Percentiles rank a stretch among this genome's conserved stretches.
phyloP scores from a whole-genome alignment of 345 rosid genomes.

The Camelina hispida region DNA sequence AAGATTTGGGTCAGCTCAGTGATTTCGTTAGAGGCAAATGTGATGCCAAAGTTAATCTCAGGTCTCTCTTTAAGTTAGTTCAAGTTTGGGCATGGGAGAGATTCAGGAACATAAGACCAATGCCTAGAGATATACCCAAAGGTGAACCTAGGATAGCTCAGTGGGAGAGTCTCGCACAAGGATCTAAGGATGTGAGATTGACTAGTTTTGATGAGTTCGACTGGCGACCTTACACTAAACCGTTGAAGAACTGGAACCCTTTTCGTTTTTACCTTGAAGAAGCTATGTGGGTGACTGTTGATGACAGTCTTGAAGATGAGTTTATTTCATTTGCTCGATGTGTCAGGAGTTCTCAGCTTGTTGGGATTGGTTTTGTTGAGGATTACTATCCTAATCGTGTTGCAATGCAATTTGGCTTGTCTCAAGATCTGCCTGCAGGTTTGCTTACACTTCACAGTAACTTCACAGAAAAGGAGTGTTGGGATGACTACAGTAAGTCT shows the following conservation, averaged over 20 bases:
- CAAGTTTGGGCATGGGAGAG: not conserved
- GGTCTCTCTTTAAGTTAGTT: not conserved
- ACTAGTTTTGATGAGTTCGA: not conserved
- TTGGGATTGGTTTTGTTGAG: not conserved
- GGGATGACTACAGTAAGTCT: not conserved
- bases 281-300: not conserved
- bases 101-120: slow-evolving; percentile 1
- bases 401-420: not conserved
- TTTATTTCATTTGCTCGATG: not conserved
- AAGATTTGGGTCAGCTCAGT: not conserved
- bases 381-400: not conserved
- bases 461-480: not conserved
- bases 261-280: not conserved
- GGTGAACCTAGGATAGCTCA: not conserved
- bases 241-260: not conserved
- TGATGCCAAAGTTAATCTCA: not conserved
- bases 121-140: not conserved
- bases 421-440: not conserved
- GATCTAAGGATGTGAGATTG: not conserved
- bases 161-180: not conserved
- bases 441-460: not conserved
- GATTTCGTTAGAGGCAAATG: not conserved
- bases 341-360: not conserved
- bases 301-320: not conserved
- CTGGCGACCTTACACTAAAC: not conserved